phyloP scores from a whole-genome alignment of 768 basidiomycete species.

The Amyloporia xantha region DNA sequence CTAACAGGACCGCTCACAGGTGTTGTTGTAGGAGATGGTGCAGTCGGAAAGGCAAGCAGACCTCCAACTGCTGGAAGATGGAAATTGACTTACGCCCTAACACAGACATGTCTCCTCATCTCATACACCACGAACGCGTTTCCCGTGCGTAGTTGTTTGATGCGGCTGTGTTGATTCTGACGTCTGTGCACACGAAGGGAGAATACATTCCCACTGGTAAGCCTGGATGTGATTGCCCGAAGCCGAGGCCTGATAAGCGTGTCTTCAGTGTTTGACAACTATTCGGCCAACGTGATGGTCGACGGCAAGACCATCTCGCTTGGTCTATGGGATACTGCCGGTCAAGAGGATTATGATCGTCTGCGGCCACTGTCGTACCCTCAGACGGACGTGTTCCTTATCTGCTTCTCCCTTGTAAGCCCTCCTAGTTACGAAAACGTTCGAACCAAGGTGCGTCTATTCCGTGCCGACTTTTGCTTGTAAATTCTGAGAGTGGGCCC shows the following conservation, averaged over 20 bases:
- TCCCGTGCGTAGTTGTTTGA: conserved; percentile 52
- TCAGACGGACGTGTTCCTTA: conserved; percentile 98
- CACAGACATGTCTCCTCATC: conserved; percentile 94
- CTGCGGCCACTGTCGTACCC: conserved; percentile 97
- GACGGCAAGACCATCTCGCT: conserved; percentile 98
- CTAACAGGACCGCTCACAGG: conserved; percentile 40
- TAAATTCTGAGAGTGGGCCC: background rate
- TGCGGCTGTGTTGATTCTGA: conserved; percentile 10
- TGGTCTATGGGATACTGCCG: conserved; percentile 99
- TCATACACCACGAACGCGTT: conserved; percentile 99
- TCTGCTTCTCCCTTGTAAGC: conserved; percentile 97
- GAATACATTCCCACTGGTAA: conserved; percentile 95
- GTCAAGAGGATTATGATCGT: conserved; percentile 98
- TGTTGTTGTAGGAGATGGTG: conserved; percentile 98
- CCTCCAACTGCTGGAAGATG: conserved; percentile 4
- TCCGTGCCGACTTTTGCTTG: too few relatives aligned
- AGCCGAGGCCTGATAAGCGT: background rate
- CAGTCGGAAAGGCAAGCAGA: conserved; percentile 84
- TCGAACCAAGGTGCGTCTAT: conserved; percentile 77
- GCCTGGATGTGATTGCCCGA: background rate
- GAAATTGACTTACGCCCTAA: conserved; percentile 16
- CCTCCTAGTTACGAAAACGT: conserved; percentile 99
- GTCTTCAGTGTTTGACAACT: conserved; percentile 89
- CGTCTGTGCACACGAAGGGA: conserved; percentile 45
- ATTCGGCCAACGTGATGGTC: conserved; percentile 97